These are phyloP conservation scores for Fennellomyces sp. DNA, from an alignment of 371 early-diverging fungal genomes.

Conservation along the genomic window DNA sequence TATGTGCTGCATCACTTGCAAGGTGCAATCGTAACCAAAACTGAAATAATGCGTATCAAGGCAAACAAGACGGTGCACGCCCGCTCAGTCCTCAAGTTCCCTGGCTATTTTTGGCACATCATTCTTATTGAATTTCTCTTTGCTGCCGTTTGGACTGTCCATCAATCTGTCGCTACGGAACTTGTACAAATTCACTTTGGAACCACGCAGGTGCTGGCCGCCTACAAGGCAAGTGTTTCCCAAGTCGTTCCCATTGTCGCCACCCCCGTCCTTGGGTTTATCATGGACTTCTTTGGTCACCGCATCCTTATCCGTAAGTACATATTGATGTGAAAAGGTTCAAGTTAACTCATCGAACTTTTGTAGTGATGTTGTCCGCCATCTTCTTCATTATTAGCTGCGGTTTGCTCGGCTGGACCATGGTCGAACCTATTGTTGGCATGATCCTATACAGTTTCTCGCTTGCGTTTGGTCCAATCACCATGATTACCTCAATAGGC, in stretches of 20 bases:
- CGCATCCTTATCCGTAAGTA: constrained; percentile 37
- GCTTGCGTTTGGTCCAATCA: constrained; percentile 55
- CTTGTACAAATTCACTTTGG: constrained; percentile 44
- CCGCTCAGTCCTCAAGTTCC: constrained; percentile 46
- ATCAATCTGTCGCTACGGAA: constrained; percentile 55
- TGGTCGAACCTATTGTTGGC: constrained; percentile 43
- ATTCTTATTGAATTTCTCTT: constrained; percentile 48
- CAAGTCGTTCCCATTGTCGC: constrained; percentile 57
- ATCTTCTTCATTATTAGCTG: constrained; percentile 46
- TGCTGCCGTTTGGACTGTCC: constrained; percentile 59
- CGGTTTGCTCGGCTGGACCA: constrained; percentile 46
- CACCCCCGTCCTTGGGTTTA: constrained; percentile 56
- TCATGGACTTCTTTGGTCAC: constrained; percentile 54
- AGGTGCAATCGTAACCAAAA: constrained; percentile 25
- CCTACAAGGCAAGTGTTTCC: constrained; percentile 56
- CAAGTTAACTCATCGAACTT: background rate
- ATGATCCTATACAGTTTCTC: constrained; percentile 53
- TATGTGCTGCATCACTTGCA: constrained; percentile 39
- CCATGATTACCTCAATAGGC: constrained; percentile 55
- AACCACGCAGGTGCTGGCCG: constrained; percentile 40
- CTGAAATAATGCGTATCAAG: constrained; percentile 28
- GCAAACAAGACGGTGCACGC: constrained; percentile 43
- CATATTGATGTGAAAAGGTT: background rate
- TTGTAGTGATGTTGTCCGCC: constrained; percentile 33
- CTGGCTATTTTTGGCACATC: constrained; percentile 52